Evolutionary conservation across 768 basidiomycete species (phyloP).

Genomic region (Scleroderma citrinum): DNA sequence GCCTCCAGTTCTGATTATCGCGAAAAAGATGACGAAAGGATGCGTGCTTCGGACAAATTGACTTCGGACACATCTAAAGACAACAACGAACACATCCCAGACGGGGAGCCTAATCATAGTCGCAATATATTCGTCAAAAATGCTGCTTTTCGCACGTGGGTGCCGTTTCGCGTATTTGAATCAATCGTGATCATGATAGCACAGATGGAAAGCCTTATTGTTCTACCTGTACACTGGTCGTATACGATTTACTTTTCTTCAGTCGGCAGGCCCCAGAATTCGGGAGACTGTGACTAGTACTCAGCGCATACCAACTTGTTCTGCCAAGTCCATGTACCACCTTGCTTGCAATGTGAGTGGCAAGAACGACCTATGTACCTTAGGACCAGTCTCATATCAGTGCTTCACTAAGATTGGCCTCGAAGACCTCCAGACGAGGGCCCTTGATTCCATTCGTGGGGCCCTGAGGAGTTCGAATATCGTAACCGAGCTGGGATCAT

Average conservation of each 20-base stretch:
- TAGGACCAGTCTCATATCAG: background rate
- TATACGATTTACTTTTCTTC: slow-evolving; percentile 24
- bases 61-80: background rate
- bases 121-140: slow-evolving; percentile 6
- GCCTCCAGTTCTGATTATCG: background rate
- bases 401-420: slow-evolving; percentile 12
- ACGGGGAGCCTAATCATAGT: too few species aligned
- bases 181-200: background rate
- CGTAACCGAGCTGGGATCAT: slow-evolving; percentile 20
- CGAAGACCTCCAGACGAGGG: slow-evolving; percentile 11
- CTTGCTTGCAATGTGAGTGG: slow-evolving; percentile 27
- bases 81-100: background rate
- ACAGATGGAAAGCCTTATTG: slow-evolving; percentile 29
- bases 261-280: slow-evolving; percentile 1
- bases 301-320: slow-evolving; percentile 13
- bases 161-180: background rate
- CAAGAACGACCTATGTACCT: background rate
- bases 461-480: slow-evolving; percentile 18
- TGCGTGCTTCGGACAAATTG: background rate
- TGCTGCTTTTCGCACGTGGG: slow-evolving; percentile 9
- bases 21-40: background rate
- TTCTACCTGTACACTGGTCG: slow-evolving; percentile 31
- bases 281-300: background rate
- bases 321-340: slow-evolving; percentile 36
- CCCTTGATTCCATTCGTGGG: slow-evolving; percentile 13